phyloP scores from a whole-genome alignment of 345 rosid genomes.

The Eucalyptus curtisii region DNA sequence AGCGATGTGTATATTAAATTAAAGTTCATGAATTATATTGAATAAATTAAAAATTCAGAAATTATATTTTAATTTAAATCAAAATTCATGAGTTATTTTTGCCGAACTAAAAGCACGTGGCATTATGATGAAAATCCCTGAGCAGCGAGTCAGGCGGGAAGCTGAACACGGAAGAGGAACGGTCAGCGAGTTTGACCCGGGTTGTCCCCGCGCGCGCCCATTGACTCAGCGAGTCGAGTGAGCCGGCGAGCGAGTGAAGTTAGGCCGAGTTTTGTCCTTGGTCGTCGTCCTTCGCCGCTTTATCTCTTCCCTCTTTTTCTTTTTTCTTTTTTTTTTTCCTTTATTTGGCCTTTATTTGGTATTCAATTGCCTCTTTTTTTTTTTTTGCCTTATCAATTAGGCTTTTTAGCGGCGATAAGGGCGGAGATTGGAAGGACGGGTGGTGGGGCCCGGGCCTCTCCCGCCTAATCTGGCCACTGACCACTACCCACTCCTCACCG shows the following conservation, averaged over 20 bases:
- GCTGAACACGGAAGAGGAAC: background rate
- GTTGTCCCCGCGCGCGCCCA: background rate
- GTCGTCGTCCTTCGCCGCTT: background rate
- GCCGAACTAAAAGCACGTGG: background rate
- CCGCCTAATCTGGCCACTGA: background rate
- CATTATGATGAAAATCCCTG: background rate
- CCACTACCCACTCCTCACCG: background rate
- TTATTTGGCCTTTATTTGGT: background rate
- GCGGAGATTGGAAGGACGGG: slow-evolving; percentile 6
- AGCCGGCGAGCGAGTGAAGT: background rate
- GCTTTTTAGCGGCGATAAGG: slow-evolving; percentile 35
- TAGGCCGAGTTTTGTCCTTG: background rate
- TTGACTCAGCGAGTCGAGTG: background rate
- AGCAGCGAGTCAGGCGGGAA: background rate
- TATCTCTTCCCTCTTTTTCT: too few relatives aligned
- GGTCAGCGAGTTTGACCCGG: background rate
- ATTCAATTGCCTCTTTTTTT: background rate
- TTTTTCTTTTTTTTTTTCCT: background rate
- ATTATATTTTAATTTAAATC: too few relatives aligned
- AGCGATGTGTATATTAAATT: too few relatives aligned
- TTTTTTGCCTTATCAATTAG: background rate
- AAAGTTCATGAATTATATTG: too few relatives aligned
- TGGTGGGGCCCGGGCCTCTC: background rate
- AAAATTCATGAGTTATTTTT: too few relatives aligned
- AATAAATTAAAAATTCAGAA: too few relatives aligned